phyloP scores from a whole-genome alignment of 768 basidiomycete species.

The Xerocomus brunneocitrinus region DNA sequence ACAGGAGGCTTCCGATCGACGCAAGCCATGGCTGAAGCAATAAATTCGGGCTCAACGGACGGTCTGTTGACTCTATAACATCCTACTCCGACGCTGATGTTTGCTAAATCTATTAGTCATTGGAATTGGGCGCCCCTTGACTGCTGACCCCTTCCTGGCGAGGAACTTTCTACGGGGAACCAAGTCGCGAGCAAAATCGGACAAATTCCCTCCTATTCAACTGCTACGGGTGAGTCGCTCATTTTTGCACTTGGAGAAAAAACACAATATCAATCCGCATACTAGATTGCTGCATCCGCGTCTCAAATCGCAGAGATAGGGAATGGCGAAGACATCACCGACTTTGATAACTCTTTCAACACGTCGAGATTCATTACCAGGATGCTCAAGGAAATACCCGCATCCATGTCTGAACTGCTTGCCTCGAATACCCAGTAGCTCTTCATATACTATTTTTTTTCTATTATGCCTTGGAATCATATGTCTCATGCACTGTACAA shows the following conservation, averaged over 20 bases:
- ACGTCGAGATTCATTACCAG: slow-evolving; percentile 29
- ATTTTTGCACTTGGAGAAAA: not conserved
- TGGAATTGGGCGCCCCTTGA: slow-evolving; percentile 28
- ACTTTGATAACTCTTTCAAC: slow-evolving; percentile 30
- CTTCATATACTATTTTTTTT: not conserved
- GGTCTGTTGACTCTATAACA: slow-evolving; percentile 10
- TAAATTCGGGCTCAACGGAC: slow-evolving; percentile 22
- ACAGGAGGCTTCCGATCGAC: slow-evolving; percentile 31
- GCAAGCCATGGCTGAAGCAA: slow-evolving; percentile 26
- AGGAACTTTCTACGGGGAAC: slow-evolving; percentile 26
- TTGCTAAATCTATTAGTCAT: slow-evolving; percentile 16
- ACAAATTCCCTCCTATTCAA: slow-evolving; percentile 37
- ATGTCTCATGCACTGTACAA: not conserved
- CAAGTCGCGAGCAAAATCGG: slow-evolving; percentile 21
- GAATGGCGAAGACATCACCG: slow-evolving; percentile 31
- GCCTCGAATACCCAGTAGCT: slow-evolving; percentile 3
- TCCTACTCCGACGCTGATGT: not conserved
- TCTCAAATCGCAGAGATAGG: slow-evolving; percentile 32
- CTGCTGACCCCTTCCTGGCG: slow-evolving; percentile 29
- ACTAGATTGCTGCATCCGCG: slow-evolving; percentile 29
- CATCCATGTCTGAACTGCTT: slow-evolving; percentile 28
- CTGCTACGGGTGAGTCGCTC: slow-evolving; percentile 23
- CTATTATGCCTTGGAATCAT: not conserved
- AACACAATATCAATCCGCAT: not conserved
- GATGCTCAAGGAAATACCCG: slow-evolving; percentile 30